A percentile compares a stretch with the other conserved stretches of the same genome.
These are phyloP conservation scores for Moniliophthora roreri DNA, from an alignment of 1,284 basidiomycete genomes.

Conservation along the genomic window DNA sequence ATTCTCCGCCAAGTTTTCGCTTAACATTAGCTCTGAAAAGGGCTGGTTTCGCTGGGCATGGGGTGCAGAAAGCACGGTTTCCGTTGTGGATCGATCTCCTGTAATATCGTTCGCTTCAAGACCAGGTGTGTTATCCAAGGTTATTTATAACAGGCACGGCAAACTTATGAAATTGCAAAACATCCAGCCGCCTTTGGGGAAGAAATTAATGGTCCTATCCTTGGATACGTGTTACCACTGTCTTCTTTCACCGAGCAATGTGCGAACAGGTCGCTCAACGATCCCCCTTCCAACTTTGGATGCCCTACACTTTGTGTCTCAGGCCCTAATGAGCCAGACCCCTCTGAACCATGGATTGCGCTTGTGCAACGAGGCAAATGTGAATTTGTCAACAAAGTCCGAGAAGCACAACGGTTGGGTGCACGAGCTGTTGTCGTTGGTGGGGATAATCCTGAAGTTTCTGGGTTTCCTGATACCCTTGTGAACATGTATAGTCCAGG, in stretches of 20 bases:
- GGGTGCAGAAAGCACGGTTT: conserved; percentile 77
- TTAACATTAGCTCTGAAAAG: conserved; percentile 36
- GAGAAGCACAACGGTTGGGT: conserved; percentile 82
- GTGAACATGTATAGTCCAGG: conserved; percentile 91
- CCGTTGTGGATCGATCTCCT: conserved; percentile 71
- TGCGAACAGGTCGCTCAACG: conserved; percentile 24
- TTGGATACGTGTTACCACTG: conserved; percentile 78
- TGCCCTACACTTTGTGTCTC: conserved; percentile 64
- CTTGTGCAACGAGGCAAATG: conserved; percentile 85
- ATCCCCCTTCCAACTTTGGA: conserved; percentile 45
- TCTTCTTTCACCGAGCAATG: conserved; percentile 68
- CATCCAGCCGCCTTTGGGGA: conserved; percentile 68
- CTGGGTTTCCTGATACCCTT: conserved; percentile 73
- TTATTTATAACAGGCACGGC: too few species aligned
- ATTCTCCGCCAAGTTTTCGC: conserved; percentile 1
- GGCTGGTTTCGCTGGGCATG: conserved; percentile 67
- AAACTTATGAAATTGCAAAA: background rate
- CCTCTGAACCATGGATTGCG: conserved; percentile 78
- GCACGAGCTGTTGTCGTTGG: conserved; percentile 88
- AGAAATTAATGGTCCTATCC: conserved; percentile 65
- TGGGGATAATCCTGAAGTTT: conserved; percentile 65
- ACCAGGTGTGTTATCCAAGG: conserved; percentile 35
- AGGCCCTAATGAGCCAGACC: conserved; percentile 51
- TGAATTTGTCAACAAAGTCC: conserved; percentile 84
- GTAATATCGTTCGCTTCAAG: conserved; percentile 63